phyloP scores from a whole-genome alignment of 225 moss, liverwort and hornwort genomes.

The Ulota crispa region DNA sequence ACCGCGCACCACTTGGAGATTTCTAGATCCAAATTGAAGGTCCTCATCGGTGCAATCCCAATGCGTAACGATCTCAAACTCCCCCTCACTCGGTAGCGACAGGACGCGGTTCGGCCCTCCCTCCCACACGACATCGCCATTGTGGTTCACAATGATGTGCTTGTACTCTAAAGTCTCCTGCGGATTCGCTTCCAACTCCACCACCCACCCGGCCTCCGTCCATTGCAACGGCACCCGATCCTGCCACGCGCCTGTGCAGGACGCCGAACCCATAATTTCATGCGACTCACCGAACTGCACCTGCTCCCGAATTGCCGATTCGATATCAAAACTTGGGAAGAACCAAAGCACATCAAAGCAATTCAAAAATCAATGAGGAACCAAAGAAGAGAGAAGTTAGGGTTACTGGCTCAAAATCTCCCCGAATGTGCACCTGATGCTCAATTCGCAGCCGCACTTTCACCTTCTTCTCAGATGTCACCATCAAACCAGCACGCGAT shows the following conservation, averaged over 20 bases:
- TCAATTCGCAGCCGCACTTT: constrained; percentile 74
- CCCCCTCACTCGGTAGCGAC: constrained; percentile 53
- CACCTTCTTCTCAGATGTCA: constrained; percentile 72
- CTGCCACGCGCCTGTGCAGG: constrained; percentile 70
- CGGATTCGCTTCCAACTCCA: constrained; percentile 63
- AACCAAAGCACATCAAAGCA: background rate
- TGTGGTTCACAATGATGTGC: constrained; percentile 62
- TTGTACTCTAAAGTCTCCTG: constrained; percentile 77
- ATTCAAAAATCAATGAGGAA: background rate
- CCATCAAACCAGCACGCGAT: constrained; percentile 19
- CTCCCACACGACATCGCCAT: constrained; percentile 74
- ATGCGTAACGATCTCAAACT: constrained; percentile 65
- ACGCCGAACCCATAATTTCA: constrained; percentile 73
- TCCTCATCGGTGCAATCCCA: constrained; percentile 83
- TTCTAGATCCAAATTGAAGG: constrained; percentile 32
- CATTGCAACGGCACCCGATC: constrained; percentile 64
- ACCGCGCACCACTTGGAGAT: background rate
- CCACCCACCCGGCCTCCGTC: constrained; percentile 88
- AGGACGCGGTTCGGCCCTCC: constrained; percentile 66
- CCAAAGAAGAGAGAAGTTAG: background rate
- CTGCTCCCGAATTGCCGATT: constrained; percentile 25
- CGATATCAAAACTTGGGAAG: background rate
- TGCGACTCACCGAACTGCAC: constrained; percentile 82
- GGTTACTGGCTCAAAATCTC: background rate
- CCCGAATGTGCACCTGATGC: constrained; percentile 57